Percentiles rank a stretch among this genome's conserved stretches.
phyloP scores from a whole-genome alignment of 108 stramenopile species.

The Stephanodiscus triporus region DNA sequence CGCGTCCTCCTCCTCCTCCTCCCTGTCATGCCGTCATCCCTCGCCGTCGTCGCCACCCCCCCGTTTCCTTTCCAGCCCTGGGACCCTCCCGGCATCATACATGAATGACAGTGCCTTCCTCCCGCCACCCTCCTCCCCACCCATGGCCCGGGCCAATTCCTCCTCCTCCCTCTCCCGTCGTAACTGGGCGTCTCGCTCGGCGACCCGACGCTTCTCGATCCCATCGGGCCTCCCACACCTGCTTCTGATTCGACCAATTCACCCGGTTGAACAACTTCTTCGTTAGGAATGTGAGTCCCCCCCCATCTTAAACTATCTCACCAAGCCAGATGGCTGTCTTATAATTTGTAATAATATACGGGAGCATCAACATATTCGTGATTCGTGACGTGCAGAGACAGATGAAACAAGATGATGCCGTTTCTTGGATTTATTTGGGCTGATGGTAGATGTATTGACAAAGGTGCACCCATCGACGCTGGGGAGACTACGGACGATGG shows the following conservation, averaged over 20 bases:
- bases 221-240: constrained; percentile 80
- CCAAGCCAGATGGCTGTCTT: too few relatives aligned
- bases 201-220: constrained; percentile 52
- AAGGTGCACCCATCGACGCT: too few relatives aligned
- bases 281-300: constrained; percentile 81
- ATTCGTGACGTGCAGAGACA: too few relatives aligned
- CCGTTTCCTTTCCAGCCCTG: constrained; percentile 57
- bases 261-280: constrained; percentile 88
- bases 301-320: too few relatives aligned
- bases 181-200: constrained; percentile 69
- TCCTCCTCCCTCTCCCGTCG: constrained; percentile 81
- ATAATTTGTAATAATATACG: too few relatives aligned
- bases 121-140: constrained; percentile 66
- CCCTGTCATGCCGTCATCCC: too few relatives aligned
- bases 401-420: too few relatives aligned
- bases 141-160: constrained; percentile 64
- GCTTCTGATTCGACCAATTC: constrained; percentile 72
- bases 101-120: constrained; percentile 75
- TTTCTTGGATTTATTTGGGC: too few relatives aligned
- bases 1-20: too few relatives aligned
- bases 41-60: constrained; percentile 3
- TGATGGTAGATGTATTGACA: too few relatives aligned
- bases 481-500: too few relatives aligned
- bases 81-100: constrained; percentile 70
- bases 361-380: too few relatives aligned